Evolutionary conservation across 106 monocot species (phyloP), one percentile per base, ranked within the genome.

Genomic region (Xerophyta viscosa): DNA sequence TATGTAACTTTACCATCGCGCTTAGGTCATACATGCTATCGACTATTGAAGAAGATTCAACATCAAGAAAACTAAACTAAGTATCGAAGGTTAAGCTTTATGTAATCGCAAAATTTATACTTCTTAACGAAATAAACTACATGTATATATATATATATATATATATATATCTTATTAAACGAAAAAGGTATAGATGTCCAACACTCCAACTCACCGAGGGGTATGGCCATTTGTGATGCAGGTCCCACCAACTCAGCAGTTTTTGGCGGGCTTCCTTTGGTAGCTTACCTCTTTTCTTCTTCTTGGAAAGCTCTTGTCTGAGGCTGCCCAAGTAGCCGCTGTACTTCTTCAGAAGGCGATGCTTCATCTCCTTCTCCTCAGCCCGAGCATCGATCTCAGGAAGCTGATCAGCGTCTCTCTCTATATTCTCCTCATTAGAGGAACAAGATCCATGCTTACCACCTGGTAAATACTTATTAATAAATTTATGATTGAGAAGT

Each of bases 221-320:
- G 31, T 89, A 89, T 9, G 83, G 83, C 83, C 88, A 89, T 53
- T 83, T 89, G 48, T 83, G 79, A 56, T 89, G 88, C 63, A 74
- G 17, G 47, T 72, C 83, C 83, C 88, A 89, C 88, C 88, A 89
- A 54, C 62, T 79, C 7, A 89, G 73, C 43, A 89, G 70, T 39
- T 78, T 77, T 57, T 76, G 75, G n/a, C 83, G 61, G n/a, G 88
- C 88, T 42, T 89, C 88, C 37, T 83, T 89, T 9, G 88, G 88
- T 11, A 89, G 73, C 54, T 89, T 89, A 0, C 88, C 88, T 75
- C 83, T 88, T 68, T 88, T 89, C 64, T 65, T 85, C 64, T 85
- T 85, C 61, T 78, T 83, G 2, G 71, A 74, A 22, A 83, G 60
- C 58, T 83, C 78, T 62, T 89, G 76, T 51, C 73, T 79, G 29